These are phyloP conservation scores for Silene coronaria DNA, from an alignment of 179 eudicot species.

Conservation along the genomic window DNA sequence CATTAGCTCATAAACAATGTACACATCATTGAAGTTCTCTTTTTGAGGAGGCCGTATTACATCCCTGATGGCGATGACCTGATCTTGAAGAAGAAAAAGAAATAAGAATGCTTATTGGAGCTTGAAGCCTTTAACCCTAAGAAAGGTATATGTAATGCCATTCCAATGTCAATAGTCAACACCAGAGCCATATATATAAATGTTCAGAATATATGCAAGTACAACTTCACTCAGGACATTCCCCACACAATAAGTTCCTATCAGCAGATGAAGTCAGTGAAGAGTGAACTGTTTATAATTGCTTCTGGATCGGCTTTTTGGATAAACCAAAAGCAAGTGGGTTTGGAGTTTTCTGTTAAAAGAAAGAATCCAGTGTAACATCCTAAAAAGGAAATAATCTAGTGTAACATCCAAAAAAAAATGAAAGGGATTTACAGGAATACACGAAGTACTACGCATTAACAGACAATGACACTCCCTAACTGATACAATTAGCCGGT, in stretches of 20 bases:
- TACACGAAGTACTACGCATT: neutral
- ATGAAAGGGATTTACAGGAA: neutral
- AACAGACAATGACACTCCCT: neutral
- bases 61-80: conserved; percentile 70
- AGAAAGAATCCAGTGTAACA: neutral
- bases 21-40: conserved; percentile 80
- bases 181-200: neutral
- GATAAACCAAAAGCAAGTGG: neutral
- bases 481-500: too few relatives aligned
- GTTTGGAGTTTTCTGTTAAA: neutral
- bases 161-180: neutral
- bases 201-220: neutral
- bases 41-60: conserved; percentile 72
- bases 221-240: neutral
- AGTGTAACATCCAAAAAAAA: neutral
- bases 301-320: neutral
- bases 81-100: conserved; percentile 14
- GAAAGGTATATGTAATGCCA: neutral
- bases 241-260: neutral
- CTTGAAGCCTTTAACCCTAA: neutral
- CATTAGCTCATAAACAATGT: conserved; percentile 78
- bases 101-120: conserved; percentile 4
- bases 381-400: neutral
- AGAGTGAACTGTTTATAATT: neutral
- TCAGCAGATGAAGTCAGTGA: neutral